These are phyloP conservation scores for Gnetum montanum DNA, from an alignment of 75 land plant species.

Conservation along the genomic window DNA sequence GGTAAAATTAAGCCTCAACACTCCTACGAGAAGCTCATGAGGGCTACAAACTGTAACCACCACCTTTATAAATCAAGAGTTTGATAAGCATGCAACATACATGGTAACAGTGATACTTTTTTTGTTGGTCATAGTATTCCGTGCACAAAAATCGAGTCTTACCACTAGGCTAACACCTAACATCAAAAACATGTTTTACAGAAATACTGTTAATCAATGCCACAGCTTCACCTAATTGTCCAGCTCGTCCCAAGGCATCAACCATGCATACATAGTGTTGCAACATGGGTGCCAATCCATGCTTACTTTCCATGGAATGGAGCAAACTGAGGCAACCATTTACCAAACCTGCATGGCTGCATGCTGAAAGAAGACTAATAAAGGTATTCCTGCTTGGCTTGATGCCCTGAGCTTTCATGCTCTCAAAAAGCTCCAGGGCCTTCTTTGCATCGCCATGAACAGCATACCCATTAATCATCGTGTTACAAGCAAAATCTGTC, in stretches of 20 bases:
- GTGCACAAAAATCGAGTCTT: too few species aligned
- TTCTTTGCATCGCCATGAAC: constrained; percentile 41
- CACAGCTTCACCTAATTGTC: constrained; percentile 32
- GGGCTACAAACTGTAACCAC: too few species aligned
- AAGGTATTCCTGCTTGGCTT: constrained; percentile 43
- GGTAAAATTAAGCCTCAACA: too few species aligned
- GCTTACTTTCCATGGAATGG: constrained; percentile 22
- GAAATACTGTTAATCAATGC: constrained; percentile 31
- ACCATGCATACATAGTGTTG: constrained; percentile 53
- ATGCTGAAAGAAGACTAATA: constrained; percentile 49
- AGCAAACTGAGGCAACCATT: constrained; percentile 33
- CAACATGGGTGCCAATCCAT: constrained; percentile 23
- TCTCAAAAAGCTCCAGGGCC: constrained; percentile 32
- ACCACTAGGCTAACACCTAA: too few species aligned
- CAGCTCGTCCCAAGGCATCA: constrained; percentile 45
- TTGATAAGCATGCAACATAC: too few species aligned
- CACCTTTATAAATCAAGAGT: too few species aligned
- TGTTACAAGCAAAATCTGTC: constrained; percentile 40
- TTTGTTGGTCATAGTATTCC: too few species aligned
- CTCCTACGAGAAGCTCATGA: too few species aligned
- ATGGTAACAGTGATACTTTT: too few species aligned
- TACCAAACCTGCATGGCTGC: constrained; percentile 51
- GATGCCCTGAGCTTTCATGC: constrained; percentile 28
- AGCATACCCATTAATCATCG: constrained; percentile 49
- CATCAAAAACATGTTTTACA: too few species aligned